Conservation (phyloP, 2,329 filamentous ascomycete species). For the Polytolypa hystricis region DNA sequence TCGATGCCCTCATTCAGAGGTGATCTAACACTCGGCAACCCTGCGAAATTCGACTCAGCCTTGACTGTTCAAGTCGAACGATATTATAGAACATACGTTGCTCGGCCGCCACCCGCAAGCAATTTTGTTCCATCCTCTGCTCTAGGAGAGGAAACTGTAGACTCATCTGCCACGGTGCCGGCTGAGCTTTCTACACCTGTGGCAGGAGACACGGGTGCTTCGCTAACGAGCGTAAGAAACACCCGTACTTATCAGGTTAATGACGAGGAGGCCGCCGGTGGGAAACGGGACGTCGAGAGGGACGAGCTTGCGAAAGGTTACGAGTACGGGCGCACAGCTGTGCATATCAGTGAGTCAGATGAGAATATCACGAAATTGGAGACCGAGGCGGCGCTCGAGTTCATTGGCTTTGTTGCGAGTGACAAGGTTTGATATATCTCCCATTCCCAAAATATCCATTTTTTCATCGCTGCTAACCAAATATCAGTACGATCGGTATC, state of each 20-base stretch:
- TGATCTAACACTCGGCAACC: constrained; percentile 66
- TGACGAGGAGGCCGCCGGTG: constrained; percentile 61
- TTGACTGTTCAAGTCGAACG: constrained; percentile 78
- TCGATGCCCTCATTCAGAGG: constrained; percentile 74
- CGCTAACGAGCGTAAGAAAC: constrained; percentile 61
- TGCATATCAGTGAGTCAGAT: constrained; percentile 78
- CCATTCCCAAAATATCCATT: not conserved
- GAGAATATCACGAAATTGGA: constrained; percentile 81
- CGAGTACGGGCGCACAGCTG: constrained; percentile 82
- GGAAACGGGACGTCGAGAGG: constrained; percentile 68
- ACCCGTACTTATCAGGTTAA: constrained; percentile 71
- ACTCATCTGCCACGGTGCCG: constrained; percentile 41
- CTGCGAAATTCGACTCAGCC: constrained; percentile 59
- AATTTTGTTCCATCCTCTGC: constrained; percentile 54
- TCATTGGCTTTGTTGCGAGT: constrained; percentile 74
- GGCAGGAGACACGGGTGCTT: constrained; percentile 30
- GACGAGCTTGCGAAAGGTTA: constrained; percentile 88
- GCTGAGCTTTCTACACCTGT: constrained; percentile 18
- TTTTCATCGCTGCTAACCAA: constrained; percentile 4
- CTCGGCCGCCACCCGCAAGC: constrained; percentile 63
- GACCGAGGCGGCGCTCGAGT: constrained; percentile 61
- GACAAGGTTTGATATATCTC: constrained; percentile 43
- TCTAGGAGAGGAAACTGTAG: constrained; percentile 39
- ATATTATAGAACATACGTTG: constrained; percentile 75
- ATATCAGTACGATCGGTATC: constrained; percentile 65